A percentile compares a stretch with the other conserved stretches of the same genome.
phyloP scores from a whole-genome alignment of 306 rosid genomes.

The Citrullus colocynthis region DNA sequence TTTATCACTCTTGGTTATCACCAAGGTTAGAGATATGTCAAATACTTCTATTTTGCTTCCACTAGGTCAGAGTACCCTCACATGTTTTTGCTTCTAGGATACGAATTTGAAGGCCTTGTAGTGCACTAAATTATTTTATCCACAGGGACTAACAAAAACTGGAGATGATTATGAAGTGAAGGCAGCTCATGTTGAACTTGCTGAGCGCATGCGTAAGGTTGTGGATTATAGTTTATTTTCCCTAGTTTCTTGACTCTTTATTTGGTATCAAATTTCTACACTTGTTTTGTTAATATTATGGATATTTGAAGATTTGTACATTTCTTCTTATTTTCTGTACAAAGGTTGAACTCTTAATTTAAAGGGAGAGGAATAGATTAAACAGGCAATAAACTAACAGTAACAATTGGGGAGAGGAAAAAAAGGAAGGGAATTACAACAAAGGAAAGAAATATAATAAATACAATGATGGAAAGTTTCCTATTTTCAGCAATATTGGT shows the following conservation, averaged over 20 bases:
- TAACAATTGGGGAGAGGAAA: no score
- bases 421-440: no score
- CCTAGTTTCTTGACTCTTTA: background rate
- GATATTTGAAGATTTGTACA: background rate
- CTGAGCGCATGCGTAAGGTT: conserved; percentile 99
- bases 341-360: no score
- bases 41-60: background rate
- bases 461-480: no score
- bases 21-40: conserved; percentile 46
- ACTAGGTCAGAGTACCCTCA: background rate
- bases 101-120: background rate
- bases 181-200: conserved; percentile 95
- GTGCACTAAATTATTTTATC: conserved; percentile 10
- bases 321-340: no score
- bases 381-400: no score
- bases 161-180: conserved; percentile 98
- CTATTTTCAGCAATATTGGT: background rate
- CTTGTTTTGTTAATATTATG: background rate
- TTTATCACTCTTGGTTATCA: conserved; percentile 86
- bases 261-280: background rate
- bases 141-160: conserved; percentile 84
- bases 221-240: conserved; percentile 11
- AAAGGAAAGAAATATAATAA: no score
- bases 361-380: no score
- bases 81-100: background rate